phyloP scores from a whole-genome alignment of 164 flowering plant species.

The Taxillus chinensis region DNA sequence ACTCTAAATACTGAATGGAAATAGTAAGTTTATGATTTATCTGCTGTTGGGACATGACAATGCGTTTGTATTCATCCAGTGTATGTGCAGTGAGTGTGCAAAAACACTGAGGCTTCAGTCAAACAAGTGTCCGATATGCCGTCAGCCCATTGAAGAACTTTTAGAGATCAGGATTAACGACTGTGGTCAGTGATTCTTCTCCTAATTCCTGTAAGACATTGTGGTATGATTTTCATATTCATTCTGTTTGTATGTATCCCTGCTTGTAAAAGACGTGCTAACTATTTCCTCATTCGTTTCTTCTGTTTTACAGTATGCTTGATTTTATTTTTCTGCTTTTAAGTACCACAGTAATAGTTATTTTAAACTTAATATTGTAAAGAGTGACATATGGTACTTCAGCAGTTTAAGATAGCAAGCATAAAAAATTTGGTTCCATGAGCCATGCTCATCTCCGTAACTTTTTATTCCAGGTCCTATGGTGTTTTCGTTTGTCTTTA shows the following conservation, averaged over 20 bases:
- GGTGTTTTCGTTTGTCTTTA: too few species aligned
- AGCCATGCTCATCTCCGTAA: too few species aligned
- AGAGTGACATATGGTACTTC: too few species aligned
- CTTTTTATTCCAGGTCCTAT: too few species aligned
- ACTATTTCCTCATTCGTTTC: background rate
- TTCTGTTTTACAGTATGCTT: background rate
- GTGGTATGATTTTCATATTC: background rate
- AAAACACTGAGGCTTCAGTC: slow-evolving; percentile 59
- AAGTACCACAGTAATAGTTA: background rate
- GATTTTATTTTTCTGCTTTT: background rate
- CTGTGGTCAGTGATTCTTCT: slow-evolving; percentile 19
- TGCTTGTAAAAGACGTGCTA: background rate
- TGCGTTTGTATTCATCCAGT: slow-evolving; percentile 36
- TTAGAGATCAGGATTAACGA: slow-evolving; percentile 58
- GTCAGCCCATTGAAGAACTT: slow-evolving; percentile 68
- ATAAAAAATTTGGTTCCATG: too few species aligned
- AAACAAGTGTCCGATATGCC: slow-evolving; percentile 79
- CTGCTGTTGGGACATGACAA: background rate
- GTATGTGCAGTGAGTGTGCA: slow-evolving; percentile 83
- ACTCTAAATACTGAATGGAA: too few species aligned
- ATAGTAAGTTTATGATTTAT: background rate
- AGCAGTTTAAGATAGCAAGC: too few species aligned
- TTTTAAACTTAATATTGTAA: too few species aligned
- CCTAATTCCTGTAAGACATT: background rate
- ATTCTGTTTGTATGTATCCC: slow-evolving; percentile 1